phyloP scores from a whole-genome alignment of 2,329 filamentous ascomycete genomes.

The Venturia carpophila region DNA sequence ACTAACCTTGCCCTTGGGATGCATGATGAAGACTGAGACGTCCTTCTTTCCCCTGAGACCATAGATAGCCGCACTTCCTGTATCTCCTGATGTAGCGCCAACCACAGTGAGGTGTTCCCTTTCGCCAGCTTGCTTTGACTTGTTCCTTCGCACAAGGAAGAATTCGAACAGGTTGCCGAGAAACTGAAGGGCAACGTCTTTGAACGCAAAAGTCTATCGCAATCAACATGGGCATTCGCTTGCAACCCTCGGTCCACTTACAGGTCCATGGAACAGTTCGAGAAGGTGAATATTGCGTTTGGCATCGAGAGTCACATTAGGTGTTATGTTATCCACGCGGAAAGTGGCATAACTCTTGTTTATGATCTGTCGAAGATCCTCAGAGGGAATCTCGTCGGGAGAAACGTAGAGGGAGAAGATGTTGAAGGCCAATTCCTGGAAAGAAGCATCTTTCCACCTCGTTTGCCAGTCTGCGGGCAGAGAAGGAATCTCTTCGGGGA shows the following conservation, averaged over 20 bases:
- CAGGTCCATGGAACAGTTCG: slow-evolving; percentile 89
- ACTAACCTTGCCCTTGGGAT: slow-evolving; percentile 83
- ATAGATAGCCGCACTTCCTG: slow-evolving; percentile 92
- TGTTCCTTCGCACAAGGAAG: slow-evolving; percentile 69
- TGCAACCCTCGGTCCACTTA: background rate
- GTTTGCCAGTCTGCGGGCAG: slow-evolving; percentile 56
- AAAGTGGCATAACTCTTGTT: slow-evolving; percentile 83
- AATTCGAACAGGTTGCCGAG: slow-evolving; percentile 95
- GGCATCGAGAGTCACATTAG: slow-evolving; percentile 66
- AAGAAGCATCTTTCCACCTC: slow-evolving; percentile 69
- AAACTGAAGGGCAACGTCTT: slow-evolving; percentile 71
- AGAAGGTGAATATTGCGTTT: slow-evolving; percentile 70
- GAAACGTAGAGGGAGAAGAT: slow-evolving; percentile 87
- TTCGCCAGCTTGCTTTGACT: slow-evolving; percentile 53
- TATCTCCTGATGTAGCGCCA: slow-evolving; percentile 42
- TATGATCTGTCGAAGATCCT: slow-evolving; percentile 77
- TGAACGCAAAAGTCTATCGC: slow-evolving; percentile 71
- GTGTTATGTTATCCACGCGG: slow-evolving; percentile 68
- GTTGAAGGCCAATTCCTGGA: slow-evolving; percentile 72
- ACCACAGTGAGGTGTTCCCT: slow-evolving; percentile 36
- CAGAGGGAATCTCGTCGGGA: slow-evolving; percentile 66
- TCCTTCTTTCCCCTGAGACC: slow-evolving; percentile 93
- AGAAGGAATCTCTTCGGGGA: slow-evolving; percentile 71
- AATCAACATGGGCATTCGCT: background rate
- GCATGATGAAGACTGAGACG: slow-evolving; percentile 90